Base-by-base conservation (phyloP, 225 moss, liverwort and hornwort genomes). In the Bryum argenteum region DNA sequence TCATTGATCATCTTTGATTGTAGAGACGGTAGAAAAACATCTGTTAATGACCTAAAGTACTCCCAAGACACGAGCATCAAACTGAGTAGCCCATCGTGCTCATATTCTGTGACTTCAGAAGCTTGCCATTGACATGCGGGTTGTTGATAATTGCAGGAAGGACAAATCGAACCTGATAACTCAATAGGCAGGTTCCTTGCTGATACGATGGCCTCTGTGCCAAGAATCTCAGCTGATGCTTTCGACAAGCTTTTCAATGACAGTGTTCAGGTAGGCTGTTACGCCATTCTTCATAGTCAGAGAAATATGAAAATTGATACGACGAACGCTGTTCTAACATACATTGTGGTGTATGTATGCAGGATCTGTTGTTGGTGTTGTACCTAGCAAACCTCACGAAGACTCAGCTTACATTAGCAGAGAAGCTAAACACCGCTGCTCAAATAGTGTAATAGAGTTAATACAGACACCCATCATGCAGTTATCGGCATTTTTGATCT, bases 201-300 rank as follows among this genome's bases (percentile, higher is more conserved):
- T 38, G 98, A 98, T 70, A 93, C 98, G 13, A 70, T 98, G 81
- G 94, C 98, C 52, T 90, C 92, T 22, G 88, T 94, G 18, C 98
- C 98, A 63, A 90, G 92, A 81, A 79, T 98, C 39, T 74, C 83
- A 16, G 71, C 94, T 53, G 98, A 98, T 72, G 87, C 92, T 62
- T 98, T 98, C 66, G 98, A 98, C 86, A 98, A 98, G 78, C 90
- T 98, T 59, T 98, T 98, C 81, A 92, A 98, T 65, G 98, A 94
- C 70, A 93, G 98, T 79, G 88, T 98, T 45, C 96, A 96, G 96
- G 96, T 96, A 11, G 8, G 68, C 23, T 73, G 5, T 33, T 6
- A 5, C 7, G 7, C 33, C 5, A 33, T 33, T 4, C 5, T 33
- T 33, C 33, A 0, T 6, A 33, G 33, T 2, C 33, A 5, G 33